Evolutionary conservation across 2,329 filamentous ascomycete species (phyloP), one percentile per base, ranked within the genome.

Genomic region (Pseudofabraea citricarpa): DNA sequence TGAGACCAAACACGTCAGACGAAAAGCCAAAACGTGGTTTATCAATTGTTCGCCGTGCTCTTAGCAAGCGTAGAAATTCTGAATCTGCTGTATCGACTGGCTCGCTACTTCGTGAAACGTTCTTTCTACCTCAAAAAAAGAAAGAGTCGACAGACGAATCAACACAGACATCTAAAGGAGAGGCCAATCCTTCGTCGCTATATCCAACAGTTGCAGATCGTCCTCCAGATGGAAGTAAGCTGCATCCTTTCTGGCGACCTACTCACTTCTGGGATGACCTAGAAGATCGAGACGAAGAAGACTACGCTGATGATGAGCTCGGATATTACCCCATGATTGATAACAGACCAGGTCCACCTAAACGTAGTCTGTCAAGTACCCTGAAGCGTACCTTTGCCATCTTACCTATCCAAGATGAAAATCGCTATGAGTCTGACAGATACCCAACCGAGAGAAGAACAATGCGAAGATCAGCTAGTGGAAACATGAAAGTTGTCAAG

Each of bases 171-270:
- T 49, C 54, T 2, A 53, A 53, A 41, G 45, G 40, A 5, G 46
- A 48, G 38, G 54, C 52, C 8, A 59, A 56, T 46, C 51, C 48
- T n/a, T 48, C 48, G 5, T 49, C 55, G 9, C 52, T 64, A 10
- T 72, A 71, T 48, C 66, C 69, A 2, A 66, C 66, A 3, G 60
- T 66, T 3, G 68, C 72, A 6, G 69, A 72, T 21, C 60, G 62
- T 18, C 76, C 72, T 2, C 60, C 67, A 2, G 78, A 83, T 36
- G 70, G 71, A 29, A 68, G 69, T 36, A 77, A 71, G 50, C 60
- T 83, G 12, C 79, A 83, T 57, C 78, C 79, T 1, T 74, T 75
- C 54, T 83, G 79, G 79, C 69, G 74, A 6, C 79, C 79, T n/a
- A 62, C 72, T 12, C 71, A 72, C 52, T 66, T 63, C 40, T 63